Conservation (phyloP, 805 yeast species). For the Barnettozyma sp. region DNA sequence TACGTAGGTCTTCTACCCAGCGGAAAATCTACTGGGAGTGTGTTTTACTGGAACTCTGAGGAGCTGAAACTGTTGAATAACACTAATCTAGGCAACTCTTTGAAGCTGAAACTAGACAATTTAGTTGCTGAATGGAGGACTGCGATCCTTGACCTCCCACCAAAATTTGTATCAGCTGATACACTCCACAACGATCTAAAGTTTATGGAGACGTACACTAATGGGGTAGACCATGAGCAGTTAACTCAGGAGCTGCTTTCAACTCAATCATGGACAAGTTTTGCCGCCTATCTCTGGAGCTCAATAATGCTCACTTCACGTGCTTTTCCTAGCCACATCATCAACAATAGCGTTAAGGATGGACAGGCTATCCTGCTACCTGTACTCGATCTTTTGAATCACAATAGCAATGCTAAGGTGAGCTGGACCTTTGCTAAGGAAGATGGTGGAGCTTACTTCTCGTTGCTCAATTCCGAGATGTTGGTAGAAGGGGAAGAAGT, state of each 20-base stretch:
- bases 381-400: conserved; percentile 71
- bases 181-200: conserved; percentile 15
- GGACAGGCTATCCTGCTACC: conserved; percentile 67
- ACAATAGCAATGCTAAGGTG: conserved; percentile 53
- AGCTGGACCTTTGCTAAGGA: conserved; percentile 45
- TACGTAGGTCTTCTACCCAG: conserved; percentile 49
- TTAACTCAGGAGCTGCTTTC: conserved; percentile 16
- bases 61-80: conserved; percentile 52
- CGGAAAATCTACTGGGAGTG: conserved; percentile 37
- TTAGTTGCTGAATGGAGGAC: conserved; percentile 58
- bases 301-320: conserved; percentile 65
- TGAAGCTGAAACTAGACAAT: conserved; percentile 38
- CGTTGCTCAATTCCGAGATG: conserved; percentile 15
- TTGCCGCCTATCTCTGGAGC: conserved; percentile 71
- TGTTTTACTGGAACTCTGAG: conserved; percentile 52
- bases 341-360: conserved; percentile 29
- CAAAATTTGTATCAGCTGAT: conserved; percentile 1
- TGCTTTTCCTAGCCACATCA: conserved; percentile 61
- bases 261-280: conserved; percentile 48
- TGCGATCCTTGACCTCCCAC: conserved; percentile 12
- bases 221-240: conserved; percentile 11
- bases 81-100: conserved; percentile 56
- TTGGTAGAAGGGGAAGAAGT: conserved; percentile 37
- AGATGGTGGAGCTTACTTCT: conserved; percentile 14
- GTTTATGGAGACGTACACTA: conserved; percentile 15